Conservation (phyloP, 768 basidiomycete species). For the Vishniacozyma victoriae region DNA sequence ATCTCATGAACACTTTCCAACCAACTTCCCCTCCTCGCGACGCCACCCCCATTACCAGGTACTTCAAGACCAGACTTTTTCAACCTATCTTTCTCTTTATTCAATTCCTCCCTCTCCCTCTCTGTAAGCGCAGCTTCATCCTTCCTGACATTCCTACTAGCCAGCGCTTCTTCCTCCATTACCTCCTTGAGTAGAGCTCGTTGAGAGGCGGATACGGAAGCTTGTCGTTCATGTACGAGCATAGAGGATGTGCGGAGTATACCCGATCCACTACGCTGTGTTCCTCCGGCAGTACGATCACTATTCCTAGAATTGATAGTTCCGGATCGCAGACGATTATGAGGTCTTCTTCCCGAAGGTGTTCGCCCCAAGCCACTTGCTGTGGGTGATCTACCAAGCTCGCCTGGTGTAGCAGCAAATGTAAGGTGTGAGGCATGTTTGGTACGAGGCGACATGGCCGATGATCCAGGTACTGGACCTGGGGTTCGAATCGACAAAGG, state of each 20-base stretch:
- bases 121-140: constrained; percentile 11
- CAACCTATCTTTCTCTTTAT: constrained; percentile 10
- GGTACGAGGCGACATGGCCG: neutral
- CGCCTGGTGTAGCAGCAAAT: neutral
- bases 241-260: constrained; percentile 4
- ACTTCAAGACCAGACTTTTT: too few species aligned
- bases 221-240: constrained; percentile 5
- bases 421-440: neutral
- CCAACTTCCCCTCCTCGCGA: too few species aligned
- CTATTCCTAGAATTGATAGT: constrained; percentile 1
- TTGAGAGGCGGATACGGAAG: constrained; percentile 13
- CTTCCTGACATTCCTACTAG: constrained; percentile 1
- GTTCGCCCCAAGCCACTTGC: constrained; percentile 11
- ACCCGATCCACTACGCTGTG: neutral
- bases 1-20: too few species aligned
- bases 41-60: too few species aligned
- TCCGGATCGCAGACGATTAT: too few species aligned
- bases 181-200: constrained; percentile 16
- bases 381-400: neutral
- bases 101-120: constrained; percentile 15
- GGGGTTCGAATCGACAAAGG: too few species aligned
- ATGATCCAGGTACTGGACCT: too few species aligned
- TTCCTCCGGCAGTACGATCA: neutral
- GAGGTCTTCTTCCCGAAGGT: constrained; percentile 17
- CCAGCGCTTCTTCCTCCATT: constrained; percentile 20